These are phyloP conservation scores for Globisporangium echinulatum DNA, from an alignment of 352 stramenopile species.

Conservation along the genomic window DNA sequence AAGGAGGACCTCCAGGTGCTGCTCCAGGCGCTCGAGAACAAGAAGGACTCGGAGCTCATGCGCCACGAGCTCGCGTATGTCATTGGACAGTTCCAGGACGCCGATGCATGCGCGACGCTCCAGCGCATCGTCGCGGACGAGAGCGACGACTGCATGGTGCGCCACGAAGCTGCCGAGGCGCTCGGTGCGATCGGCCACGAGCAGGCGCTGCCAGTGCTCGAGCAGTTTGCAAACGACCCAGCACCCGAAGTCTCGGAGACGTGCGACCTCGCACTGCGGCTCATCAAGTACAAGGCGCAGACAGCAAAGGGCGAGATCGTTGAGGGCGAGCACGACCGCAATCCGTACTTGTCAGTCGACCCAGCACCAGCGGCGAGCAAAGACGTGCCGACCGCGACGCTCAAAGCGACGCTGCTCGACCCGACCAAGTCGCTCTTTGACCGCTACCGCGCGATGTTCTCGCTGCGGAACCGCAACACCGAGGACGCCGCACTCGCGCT, in stretches of 20 bases:
- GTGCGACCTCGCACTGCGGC: constrained; percentile 89
- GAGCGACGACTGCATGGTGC: constrained; percentile 89
- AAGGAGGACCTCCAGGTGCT: constrained; percentile 77
- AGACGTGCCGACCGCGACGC: constrained; percentile 54
- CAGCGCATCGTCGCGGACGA: constrained; percentile 76
- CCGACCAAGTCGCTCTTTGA: constrained; percentile 83
- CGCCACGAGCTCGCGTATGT: constrained; percentile 98
- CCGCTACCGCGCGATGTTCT: constrained; percentile 98
- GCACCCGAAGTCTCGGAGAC: constrained; percentile 93
- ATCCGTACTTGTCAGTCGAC: constrained; percentile 94
- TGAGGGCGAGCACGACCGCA: constrained; percentile 67
- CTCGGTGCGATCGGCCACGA: constrained; percentile 93
- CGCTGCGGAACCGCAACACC: constrained; percentile 94
- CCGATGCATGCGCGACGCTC: constrained; percentile 68
- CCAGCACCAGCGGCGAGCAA: constrained; percentile 87
- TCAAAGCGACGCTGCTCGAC: constrained; percentile 89
- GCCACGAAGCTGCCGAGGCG: constrained; percentile 94
- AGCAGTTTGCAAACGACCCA: constrained; percentile 76
- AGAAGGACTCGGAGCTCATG: constrained; percentile 91
- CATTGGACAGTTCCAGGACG: constrained; percentile 96
- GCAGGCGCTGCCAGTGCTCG: constrained; percentile 74
- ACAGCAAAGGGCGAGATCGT: constrained; percentile 39
- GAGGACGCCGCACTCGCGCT: constrained; percentile 80
- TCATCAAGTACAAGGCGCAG: constrained; percentile 89
- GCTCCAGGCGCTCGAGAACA: constrained; percentile 72